Evolutionary conservation across 1,284 basidiomycete species (phyloP).

Genomic region (Sanghuangporus sanghuang): DNA sequence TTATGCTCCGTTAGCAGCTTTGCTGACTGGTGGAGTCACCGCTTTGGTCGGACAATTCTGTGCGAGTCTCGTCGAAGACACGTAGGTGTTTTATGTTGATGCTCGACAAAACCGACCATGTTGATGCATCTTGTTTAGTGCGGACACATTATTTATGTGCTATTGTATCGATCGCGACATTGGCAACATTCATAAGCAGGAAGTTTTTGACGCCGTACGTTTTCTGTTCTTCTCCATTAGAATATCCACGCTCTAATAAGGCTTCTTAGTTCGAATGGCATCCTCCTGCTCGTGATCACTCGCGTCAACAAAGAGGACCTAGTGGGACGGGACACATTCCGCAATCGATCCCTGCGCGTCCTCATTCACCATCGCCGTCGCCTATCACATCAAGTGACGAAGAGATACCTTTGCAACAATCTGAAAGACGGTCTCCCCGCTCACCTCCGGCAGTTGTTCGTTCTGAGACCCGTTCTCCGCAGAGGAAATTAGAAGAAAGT

Average conservation of each 20-base stretch:
- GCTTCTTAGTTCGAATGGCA: constrained; percentile 16
- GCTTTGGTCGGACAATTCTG: constrained; percentile 81
- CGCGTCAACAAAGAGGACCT: not conserved
- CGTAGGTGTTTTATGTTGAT: constrained; percentile 36
- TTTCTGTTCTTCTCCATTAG: not conserved
- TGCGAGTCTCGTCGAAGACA: constrained; percentile 76
- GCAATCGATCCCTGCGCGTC: not conserved
- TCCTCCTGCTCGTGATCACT: not conserved
- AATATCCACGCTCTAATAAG: not conserved
- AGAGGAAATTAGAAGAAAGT: constrained; percentile 8
- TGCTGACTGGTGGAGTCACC: constrained; percentile 76
- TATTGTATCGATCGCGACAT: constrained; percentile 83
- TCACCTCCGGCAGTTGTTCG: not conserved
- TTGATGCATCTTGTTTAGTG: constrained; percentile 29
- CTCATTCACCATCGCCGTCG: not conserved
- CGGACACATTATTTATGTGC: constrained; percentile 84
- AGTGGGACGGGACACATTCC: not conserved
- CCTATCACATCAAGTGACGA: constrained; percentile 4
- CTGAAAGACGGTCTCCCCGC: not conserved
- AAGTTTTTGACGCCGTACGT: constrained; percentile 64
- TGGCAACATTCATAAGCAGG: constrained; percentile 55
- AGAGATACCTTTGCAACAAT: constrained; percentile 3
- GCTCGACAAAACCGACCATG: not conserved
- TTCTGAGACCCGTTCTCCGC: not conserved
- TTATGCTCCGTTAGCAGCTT: constrained; percentile 70